Evolutionary conservation across 164 flowering plant species (phyloP), one percentile per base, ranked within the genome.

Genomic region (Piper betle): DNA sequence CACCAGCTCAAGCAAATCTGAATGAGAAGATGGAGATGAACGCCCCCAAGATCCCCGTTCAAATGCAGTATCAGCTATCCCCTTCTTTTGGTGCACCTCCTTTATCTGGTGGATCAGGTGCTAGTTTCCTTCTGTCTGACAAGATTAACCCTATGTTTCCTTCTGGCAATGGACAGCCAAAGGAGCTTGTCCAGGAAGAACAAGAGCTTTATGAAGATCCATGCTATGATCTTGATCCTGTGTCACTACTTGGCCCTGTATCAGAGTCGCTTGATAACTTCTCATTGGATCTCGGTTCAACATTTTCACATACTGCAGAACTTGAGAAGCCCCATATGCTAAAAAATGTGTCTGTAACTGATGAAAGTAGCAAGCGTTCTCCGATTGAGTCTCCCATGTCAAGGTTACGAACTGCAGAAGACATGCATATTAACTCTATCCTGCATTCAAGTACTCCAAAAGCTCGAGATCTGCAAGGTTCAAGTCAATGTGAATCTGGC

Each of bases 191-290:
- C 33, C 74, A 78, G 19, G 96, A 88, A 59, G 96, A 89, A 56
- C 73, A 77, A 8, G 96, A 92, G 66, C 76, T 80, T 73, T 89
- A 83, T 81, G 96, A 87, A 75, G 98, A 89, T 62, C 91, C 96
- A 5, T 85, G 91, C 76, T 89, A 92, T 81, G 81, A 74, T 70
- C 96, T 96, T 41, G 96, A 92, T 77, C 90, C 90, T 4, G 80
- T 73, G 41, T 84, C 91, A 13, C 74, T 92, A 73, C 87, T 92
- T 65, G 98, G 98, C 40, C 98, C 98, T 38, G 88, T 92, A 64
- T 87, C 96, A n/a, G 96, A 89, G 69, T 89, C 98, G 58, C 89
- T 92, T 71, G 86, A 88, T 71, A 81, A 84, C 77, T 91, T 91
- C 74, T 82, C 86, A 52, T 70, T 82, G 71, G 97, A 88, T 71